phyloP scores from a whole-genome alignment of 2,329 filamentous ascomycete genomes.

The Colletotrichum truncatum region DNA sequence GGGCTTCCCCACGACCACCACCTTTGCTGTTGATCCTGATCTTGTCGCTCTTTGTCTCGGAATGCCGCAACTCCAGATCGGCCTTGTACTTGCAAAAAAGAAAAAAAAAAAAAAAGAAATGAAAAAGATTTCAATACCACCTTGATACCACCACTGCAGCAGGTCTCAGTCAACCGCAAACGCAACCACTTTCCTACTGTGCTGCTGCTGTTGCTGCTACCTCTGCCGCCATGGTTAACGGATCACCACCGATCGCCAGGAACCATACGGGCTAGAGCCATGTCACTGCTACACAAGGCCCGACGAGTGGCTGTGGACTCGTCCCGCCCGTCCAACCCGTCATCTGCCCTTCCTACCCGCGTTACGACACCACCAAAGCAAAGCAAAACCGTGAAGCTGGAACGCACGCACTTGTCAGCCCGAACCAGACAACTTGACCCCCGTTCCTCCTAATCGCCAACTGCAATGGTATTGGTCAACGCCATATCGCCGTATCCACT shows the following conservation, averaged over 20 bases:
- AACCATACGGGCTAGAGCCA: not conserved
- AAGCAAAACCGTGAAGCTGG: constrained; percentile 19
- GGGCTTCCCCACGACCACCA: constrained; percentile 9
- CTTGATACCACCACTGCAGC: not conserved
- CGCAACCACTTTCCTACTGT: no score
- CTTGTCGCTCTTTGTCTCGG: constrained; percentile 15
- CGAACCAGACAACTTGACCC: not conserved
- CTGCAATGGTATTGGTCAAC: no score
- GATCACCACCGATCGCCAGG: constrained; percentile 7
- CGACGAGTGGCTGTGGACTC: not conserved
- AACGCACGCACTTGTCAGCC: not conserved
- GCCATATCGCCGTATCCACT: no score
- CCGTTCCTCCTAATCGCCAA: not conserved
- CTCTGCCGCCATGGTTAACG: not conserved
- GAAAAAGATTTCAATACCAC: no score
- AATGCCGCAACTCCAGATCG: constrained; percentile 13
- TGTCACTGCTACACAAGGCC: not conserved
- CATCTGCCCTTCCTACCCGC: constrained; percentile 1
- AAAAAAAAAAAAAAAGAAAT: no score
- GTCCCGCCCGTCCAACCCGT: constrained; percentile 12
- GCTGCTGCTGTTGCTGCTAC: not conserved
- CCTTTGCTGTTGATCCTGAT: constrained; percentile 1
- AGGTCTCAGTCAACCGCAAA: constrained; percentile 2
- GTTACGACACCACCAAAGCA: constrained; percentile 10
- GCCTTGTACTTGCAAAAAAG: no score